phyloP scores from a whole-genome alignment of 148 eudicot genomes.

The Rhododendron molle region DNA sequence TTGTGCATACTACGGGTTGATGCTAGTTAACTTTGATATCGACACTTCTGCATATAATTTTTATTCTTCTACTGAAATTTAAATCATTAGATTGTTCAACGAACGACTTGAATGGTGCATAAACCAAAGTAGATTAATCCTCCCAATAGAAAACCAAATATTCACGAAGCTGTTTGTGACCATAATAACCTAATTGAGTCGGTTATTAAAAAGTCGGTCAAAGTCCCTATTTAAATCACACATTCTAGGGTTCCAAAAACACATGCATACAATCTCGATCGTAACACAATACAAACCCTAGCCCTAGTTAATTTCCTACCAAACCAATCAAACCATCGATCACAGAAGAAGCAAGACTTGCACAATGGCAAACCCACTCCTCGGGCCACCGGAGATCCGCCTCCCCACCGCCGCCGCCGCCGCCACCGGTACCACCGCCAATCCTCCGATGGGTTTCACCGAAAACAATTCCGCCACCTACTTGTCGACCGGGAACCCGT shows the following conservation, averaged over 20 bases:
- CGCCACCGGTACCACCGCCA: background rate
- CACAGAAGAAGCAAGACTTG: background rate
- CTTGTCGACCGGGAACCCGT: background rate
- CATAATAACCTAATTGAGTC: background rate
- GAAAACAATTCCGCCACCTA: slow-evolving; percentile 19
- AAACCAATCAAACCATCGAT: background rate
- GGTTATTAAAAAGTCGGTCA: background rate
- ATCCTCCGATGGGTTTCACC: slow-evolving; percentile 13
- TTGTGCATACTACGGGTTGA: too few species aligned
- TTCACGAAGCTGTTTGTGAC: too few species aligned
- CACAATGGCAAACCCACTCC: background rate
- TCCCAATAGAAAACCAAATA: too few species aligned
- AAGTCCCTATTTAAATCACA: background rate
- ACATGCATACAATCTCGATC: background rate
- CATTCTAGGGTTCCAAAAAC: background rate
- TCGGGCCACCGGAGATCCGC: background rate
- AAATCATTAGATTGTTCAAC: too few species aligned
- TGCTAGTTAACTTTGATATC: too few species aligned
- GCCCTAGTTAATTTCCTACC: background rate
- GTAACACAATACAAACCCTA: background rate
- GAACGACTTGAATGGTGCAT: too few species aligned
- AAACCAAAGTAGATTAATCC: background rate
- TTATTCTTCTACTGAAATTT: too few species aligned
- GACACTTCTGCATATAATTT: too few species aligned
- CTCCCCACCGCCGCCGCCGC: background rate